phyloP scores from a whole-genome alignment of 2,329 filamentous ascomycete genomes.

The Phoma sp. region DNA sequence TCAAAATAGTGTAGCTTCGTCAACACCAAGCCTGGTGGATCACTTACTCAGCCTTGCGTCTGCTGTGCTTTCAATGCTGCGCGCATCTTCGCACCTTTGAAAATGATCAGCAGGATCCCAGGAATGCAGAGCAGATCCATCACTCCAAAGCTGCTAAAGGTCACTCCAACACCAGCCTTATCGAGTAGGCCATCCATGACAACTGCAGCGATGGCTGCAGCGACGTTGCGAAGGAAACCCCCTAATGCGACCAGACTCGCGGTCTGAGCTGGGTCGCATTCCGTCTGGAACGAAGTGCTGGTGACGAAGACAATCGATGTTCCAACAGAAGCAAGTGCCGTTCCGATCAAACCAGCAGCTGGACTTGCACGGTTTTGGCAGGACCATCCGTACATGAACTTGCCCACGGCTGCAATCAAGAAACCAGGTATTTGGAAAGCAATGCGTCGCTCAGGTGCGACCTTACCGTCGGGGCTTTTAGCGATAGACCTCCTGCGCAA shows the following conservation, averaged over 20 bases:
- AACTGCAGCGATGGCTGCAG: slow-evolving; percentile 49
- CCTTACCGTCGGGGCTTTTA: slow-evolving; percentile 30
- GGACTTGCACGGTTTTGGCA: slow-evolving; percentile 33
- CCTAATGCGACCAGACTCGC: slow-evolving; percentile 52
- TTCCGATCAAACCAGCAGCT: slow-evolving; percentile 22
- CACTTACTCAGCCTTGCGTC: slow-evolving; percentile 13
- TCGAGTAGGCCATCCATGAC: slow-evolving; percentile 45
- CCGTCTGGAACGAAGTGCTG: slow-evolving; percentile 52
- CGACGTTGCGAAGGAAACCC: slow-evolving; percentile 51
- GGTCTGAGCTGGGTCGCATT: slow-evolving; percentile 49
- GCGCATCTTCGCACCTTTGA: slow-evolving; percentile 31
- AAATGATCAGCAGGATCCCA: slow-evolving; percentile 29
- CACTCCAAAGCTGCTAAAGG: slow-evolving; percentile 49
- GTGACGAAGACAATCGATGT: slow-evolving; percentile 51
- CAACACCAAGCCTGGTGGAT: not conserved
- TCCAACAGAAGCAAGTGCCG: slow-evolving; percentile 48
- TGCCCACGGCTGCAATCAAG: slow-evolving; percentile 47
- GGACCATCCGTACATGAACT: slow-evolving; percentile 54
- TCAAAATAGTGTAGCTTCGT: not conserved
- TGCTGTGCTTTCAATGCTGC: slow-evolving; percentile 26
- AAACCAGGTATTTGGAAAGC: slow-evolving; percentile 51
- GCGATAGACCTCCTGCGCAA: slow-evolving; percentile 36
- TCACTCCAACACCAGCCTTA: slow-evolving; percentile 50
- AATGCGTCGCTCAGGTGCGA: slow-evolving; percentile 50
- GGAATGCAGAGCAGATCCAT: slow-evolving; percentile 41